Conservation (phyloP, 129 eudicot species). For the Deinandra increscens region DNA sequence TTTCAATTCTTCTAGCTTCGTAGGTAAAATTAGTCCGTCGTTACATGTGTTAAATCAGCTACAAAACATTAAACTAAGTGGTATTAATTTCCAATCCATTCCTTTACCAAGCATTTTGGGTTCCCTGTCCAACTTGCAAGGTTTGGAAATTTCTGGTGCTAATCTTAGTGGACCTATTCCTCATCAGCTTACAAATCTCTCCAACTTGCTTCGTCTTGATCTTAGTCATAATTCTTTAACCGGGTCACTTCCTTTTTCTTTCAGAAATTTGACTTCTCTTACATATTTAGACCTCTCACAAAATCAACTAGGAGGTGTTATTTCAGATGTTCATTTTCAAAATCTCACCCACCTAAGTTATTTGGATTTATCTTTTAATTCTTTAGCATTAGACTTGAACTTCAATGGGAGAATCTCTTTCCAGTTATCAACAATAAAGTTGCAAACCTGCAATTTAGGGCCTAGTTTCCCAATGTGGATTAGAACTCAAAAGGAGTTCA, state of each 20-base stretch:
- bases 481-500: constrained; percentile 12
- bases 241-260: no score
- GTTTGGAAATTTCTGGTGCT: constrained; percentile 12
- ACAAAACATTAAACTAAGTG: constrained; percentile 4
- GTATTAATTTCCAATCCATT: neutral
- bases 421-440: constrained; percentile 10
- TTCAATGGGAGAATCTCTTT: constrained; percentile 27
- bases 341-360: constrained; percentile 2
- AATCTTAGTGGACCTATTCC: no score
- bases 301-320: constrained; percentile 4
- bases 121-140: constrained; percentile 21
- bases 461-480: no score
- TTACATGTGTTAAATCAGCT: constrained; percentile 24
- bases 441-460: constrained; percentile 24
- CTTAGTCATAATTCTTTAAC: no score
- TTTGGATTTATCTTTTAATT: constrained; percentile 32
- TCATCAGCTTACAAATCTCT: no score
- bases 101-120: constrained; percentile 21
- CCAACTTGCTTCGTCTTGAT: no score
- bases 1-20: neutral
- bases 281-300: constrained; percentile 1
- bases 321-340: constrained; percentile 16
- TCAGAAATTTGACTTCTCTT: constrained; percentile 20
- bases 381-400: constrained; percentile 16
- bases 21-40: constrained; percentile 29